Evolutionary conservation across 495 filamentous ascomycete genomes (phyloP), one percentile per base, ranked within the genome.

Genomic region (Articulospora tetracladia): DNA sequence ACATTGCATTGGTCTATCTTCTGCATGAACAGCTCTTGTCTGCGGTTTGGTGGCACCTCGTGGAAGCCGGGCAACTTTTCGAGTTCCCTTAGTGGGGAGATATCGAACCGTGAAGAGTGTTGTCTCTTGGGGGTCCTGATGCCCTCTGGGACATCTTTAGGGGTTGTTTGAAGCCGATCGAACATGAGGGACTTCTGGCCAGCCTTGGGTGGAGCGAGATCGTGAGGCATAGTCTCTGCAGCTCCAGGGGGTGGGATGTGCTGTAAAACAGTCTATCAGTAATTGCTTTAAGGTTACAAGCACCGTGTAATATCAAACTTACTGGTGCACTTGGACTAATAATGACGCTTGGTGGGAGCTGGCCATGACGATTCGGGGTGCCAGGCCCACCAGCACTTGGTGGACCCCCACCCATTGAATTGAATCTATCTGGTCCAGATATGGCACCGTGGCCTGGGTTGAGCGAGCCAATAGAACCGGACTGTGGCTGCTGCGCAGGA

Each of bases 1-100:
- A 99, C 95, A 69, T 99, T 99, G 79, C 94, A 99, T 74, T 99
- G 94, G 69, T 98, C 94, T 68, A 99, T 95, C 81, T 99, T 99
- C 72, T 98, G 92, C 93, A 99, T 97, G 77, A 99, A 99, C 19
- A 99, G 82, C 46, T 98, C 94, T 76, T 99, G 93, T 54, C 94
- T 88, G 34, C 92, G 85, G 63, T 96, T 93, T 20, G 94, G 95
- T 11, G 93, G 88, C 51, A 98, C 94, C 74, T 99, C 94, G 70
- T 98, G 94, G 76, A 99, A 99, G n/a, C 94, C 93, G 0, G 93
- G 92, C 13, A 98, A 79, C 76, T 99, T 99, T 70, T 98, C 95
- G 46, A 99, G 77, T 74, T 99, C 94, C 64, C 94, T 82, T 70
- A 97, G 91, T 57, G 95, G 91, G 6, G 94, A 99, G 61, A 99